Evolutionary conservation across 257 asterid species (phyloP), one percentile per base, ranked within the genome.

Genomic region (Phtheirospermum japonicum): DNA sequence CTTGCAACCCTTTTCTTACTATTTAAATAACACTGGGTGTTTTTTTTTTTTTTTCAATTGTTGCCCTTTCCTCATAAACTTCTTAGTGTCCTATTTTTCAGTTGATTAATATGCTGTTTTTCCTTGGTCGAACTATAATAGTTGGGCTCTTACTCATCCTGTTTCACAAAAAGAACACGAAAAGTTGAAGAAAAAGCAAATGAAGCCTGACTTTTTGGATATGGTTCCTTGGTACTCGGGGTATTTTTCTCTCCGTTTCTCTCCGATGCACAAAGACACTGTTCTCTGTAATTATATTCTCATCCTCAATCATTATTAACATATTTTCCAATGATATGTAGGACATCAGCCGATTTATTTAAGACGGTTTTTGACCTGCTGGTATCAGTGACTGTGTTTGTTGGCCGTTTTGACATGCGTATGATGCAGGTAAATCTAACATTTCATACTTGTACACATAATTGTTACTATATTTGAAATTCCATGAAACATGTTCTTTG

Each of bases 201-300:
- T 73, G 87, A 85, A 87, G 73, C 99, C 99, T 36, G 96, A 89
- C 32, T 89, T 93, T 73, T 75, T 93, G 82, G 97, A 89, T 74
- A 93, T 93, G 99, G 97, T 89, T 65, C 97, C 99, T 71, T 93
- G 96, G 97, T 93, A 93, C 68, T 93, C 99, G 7, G 99, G 97
- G 99, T 93, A 78, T 11, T 59, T 50, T 54, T 36, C 51, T 39
- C 65, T 46, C 53, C 1, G 3, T 23, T 23, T 23, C 42, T 36
- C 42, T 36, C 42, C 7, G 10, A 36, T 1, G 11, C 42, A 36
- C 42, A 36, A 0, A 6, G 8, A 59, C 55, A 36, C 32, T 9
- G 0, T 7, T 48, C 12, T 1, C 14, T 5, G 18, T 48, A 12
- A 46, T 46, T 46, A 46, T 46, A 10, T 45, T 45, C 34, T 37